These are phyloP conservation scores for Plicaturopsis crispa DNA, from an alignment of 768 basidiomycete species.

Conservation along the genomic window DNA sequence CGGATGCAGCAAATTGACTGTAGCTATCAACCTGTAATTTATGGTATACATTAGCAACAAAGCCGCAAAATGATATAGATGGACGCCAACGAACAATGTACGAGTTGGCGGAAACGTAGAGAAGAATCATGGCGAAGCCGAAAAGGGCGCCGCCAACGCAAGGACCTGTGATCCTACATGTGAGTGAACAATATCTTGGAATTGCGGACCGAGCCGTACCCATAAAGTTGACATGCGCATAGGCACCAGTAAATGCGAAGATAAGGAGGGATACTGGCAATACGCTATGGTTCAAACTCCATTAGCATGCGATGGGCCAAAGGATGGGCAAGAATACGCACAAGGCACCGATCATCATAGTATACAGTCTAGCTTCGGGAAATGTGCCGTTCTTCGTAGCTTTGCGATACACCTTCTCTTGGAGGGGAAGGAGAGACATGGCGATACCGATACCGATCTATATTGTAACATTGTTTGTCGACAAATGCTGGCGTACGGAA, in stretches of 20 bases:
- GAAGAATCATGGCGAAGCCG: conserved; percentile 32
- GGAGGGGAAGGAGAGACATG: conserved; percentile 20
- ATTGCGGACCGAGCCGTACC: conserved; percentile 5
- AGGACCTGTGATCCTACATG: too few relatives aligned
- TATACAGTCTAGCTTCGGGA: conserved; percentile 35
- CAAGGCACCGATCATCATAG: conserved; percentile 33
- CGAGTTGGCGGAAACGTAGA: conserved; percentile 36
- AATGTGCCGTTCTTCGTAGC: conserved; percentile 27
- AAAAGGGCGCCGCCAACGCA: conserved; percentile 30
- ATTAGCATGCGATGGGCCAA: neutral
- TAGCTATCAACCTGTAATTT: too few relatives aligned
- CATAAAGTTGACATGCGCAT: conserved; percentile 30
- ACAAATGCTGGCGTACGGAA: too few relatives aligned
- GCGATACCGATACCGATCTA: conserved; percentile 29
- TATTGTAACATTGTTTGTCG: too few relatives aligned
- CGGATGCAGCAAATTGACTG: conserved; percentile 33
- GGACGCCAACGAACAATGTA: too few relatives aligned
- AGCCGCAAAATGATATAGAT: too few relatives aligned
- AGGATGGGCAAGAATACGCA: conserved; percentile 13
- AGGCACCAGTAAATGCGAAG: conserved; percentile 38
- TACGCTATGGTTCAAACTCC: conserved; percentile 13
- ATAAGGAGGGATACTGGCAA: conserved; percentile 34
- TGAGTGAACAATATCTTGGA: conserved; percentile 1
- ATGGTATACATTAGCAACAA: too few relatives aligned
- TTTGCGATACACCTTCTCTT: conserved; percentile 25